These are phyloP conservation scores for Helicostylum pulchrum DNA, from an alignment of 192 early-diverging fungal genomes.

Conservation along the genomic window DNA sequence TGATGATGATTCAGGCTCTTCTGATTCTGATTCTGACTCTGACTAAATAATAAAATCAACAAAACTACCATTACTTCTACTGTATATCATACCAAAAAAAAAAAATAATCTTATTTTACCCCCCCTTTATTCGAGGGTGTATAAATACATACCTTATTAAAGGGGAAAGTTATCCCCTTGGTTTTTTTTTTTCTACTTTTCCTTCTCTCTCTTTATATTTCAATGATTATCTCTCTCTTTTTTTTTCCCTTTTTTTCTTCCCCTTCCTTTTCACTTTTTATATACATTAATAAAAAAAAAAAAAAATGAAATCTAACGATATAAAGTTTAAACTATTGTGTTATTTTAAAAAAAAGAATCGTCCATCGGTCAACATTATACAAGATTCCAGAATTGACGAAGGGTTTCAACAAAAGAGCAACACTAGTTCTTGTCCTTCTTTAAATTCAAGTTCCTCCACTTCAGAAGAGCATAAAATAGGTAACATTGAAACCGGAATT, in stretches of 20 bases:
- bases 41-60: background rate
- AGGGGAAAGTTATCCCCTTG: background rate
- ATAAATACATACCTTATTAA: background rate
- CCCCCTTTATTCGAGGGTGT: background rate
- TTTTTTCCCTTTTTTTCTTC: background rate
- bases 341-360: background rate
- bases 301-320: slow-evolving; percentile 2
- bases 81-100: background rate
- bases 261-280: background rate
- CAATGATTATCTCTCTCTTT: background rate
- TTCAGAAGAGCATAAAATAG: background rate
- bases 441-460: too few species aligned
- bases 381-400: slow-evolving; percentile 13
- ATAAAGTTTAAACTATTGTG: background rate
- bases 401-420: slow-evolving; percentile 9
- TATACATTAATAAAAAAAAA: too few species aligned
- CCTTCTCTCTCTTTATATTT: background rate
- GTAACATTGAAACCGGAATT: too few species aligned
- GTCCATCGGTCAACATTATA: background rate
- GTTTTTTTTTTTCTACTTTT: background rate
- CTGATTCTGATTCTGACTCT: too few species aligned
- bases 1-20: too few species aligned
- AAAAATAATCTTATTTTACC: background rate
- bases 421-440: background rate
- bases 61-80: background rate